phyloP scores from a whole-genome alignment of 2,329 filamentous ascomycete species.

The Plectosphaerella cucumerina region DNA sequence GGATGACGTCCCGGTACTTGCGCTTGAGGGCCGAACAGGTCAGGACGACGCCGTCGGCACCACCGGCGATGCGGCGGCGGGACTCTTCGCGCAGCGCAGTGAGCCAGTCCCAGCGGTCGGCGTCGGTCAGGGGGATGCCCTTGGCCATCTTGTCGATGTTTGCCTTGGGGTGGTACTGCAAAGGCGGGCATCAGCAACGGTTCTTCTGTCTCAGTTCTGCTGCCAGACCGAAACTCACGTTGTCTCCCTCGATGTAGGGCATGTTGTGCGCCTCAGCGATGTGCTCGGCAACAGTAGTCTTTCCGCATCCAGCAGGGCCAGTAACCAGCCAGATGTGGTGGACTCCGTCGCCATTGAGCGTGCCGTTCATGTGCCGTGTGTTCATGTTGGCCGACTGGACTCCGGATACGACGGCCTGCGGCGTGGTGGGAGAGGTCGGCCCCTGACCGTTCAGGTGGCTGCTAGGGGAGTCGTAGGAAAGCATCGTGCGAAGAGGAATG shows the following conservation, averaged over 20 bases:
- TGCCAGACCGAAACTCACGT: slow-evolving; percentile 50
- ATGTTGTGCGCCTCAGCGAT: slow-evolving; percentile 58
- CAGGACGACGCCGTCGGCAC: slow-evolving; percentile 75
- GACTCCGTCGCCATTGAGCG: slow-evolving; percentile 23
- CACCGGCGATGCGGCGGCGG: slow-evolving; percentile 48
- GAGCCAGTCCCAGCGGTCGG: slow-evolving; percentile 97
- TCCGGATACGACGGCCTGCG: slow-evolving; percentile 7
- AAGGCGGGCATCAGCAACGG: slow-evolving; percentile 16
- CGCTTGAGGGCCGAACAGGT: slow-evolving; percentile 95
- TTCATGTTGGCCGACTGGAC: slow-evolving; percentile 19
- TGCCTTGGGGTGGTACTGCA: slow-evolving; percentile 66
- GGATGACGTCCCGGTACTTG: slow-evolving; percentile 92
- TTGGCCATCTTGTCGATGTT: slow-evolving; percentile 90
- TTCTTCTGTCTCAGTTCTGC: slow-evolving; percentile 3
- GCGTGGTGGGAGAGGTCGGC: slow-evolving; percentile 20
- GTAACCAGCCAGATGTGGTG: slow-evolving; percentile 80
- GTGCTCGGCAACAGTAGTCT: slow-evolving; percentile 68
- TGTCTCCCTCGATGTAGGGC: slow-evolving; percentile 74
- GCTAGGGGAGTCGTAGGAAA: slow-evolving; percentile 45
- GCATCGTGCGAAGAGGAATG: slow-evolving; percentile 29
- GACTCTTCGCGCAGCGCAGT: slow-evolving; percentile 69
- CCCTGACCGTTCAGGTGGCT: slow-evolving; percentile 35
- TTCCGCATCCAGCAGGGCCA: slow-evolving; percentile 74
- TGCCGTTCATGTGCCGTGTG: slow-evolving; percentile 21
- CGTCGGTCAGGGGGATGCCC: slow-evolving; percentile 81